Percentiles rank a stretch among this genome's conserved stretches.
These are phyloP conservation scores for Leucoagaricus sp. DNA, from an alignment of 1,284 basidiomycete species.

Conservation along the genomic window DNA sequence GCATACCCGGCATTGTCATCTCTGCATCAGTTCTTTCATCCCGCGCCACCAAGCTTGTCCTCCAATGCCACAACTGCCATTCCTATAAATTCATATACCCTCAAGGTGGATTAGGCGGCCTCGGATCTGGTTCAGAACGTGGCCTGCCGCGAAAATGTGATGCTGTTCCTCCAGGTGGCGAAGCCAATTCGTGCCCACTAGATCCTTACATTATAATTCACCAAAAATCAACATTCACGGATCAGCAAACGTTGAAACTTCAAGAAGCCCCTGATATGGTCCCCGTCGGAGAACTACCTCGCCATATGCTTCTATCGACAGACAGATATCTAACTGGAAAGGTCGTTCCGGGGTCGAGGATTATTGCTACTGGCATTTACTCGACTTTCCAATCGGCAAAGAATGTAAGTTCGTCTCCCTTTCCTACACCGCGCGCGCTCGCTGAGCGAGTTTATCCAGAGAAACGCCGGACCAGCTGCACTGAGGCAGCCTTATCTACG, in stretches of 20 bases:
- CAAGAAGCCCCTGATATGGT: slow-evolving; percentile 99
- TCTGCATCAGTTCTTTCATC: slow-evolving; percentile 94
- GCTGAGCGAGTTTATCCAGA: slow-evolving; percentile 43
- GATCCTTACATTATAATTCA: slow-evolving; percentile 98
- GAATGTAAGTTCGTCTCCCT: slow-evolving; percentile 51
- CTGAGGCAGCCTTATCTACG: slow-evolving; percentile 95
- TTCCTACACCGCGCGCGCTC: neutral
- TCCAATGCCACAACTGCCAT: slow-evolving; percentile 93
- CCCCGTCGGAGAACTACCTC: slow-evolving; percentile 95
- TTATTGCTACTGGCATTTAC: slow-evolving; percentile 96
- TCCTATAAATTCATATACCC: slow-evolving; percentile 84
- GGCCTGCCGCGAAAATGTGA: slow-evolving; percentile 87
- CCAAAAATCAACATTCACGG: slow-evolving; percentile 92
- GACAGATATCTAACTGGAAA: slow-evolving; percentile 90
- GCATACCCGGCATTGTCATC: slow-evolving; percentile 98
- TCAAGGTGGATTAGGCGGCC: slow-evolving; percentile 82
- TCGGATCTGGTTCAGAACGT: slow-evolving; percentile 77
- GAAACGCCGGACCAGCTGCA: slow-evolving; percentile 76
- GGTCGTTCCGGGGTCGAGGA: slow-evolving; percentile 92
- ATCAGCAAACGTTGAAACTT: slow-evolving; percentile 95
- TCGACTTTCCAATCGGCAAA: slow-evolving; percentile 92
- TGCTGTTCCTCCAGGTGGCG: slow-evolving; percentile 70
- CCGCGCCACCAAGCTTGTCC: slow-evolving; percentile 87
- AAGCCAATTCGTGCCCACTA: slow-evolving; percentile 90
- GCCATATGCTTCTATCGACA: slow-evolving; percentile 92